Evolutionary conservation across 306 rosid species (phyloP).

Genomic region (Cotoneaster glaucophyllus): DNA sequence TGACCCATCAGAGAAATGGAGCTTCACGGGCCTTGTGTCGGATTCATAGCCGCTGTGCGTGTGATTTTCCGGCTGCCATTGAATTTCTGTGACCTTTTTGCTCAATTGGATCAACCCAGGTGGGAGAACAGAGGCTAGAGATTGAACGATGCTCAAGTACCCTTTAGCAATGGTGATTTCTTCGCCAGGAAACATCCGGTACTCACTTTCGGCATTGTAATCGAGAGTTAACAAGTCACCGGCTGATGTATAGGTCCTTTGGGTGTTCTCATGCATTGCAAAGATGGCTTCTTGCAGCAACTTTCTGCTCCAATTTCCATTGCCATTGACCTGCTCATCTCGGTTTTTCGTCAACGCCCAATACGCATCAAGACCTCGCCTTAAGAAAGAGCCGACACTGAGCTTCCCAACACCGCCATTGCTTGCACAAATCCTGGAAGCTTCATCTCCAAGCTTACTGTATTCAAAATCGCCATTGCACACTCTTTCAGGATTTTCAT

Average conservation of each 20-base stretch:
- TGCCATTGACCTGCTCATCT: constrained; percentile 35
- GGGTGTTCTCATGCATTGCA: constrained; percentile 65
- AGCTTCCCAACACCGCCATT: constrained; percentile 27
- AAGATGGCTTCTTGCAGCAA: constrained; percentile 65
- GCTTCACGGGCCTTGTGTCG: constrained; percentile 58
- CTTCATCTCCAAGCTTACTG: constrained; percentile 27
- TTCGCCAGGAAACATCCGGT: constrained; percentile 77
- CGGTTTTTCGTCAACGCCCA: constrained; percentile 34
- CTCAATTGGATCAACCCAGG: constrained; percentile 65
- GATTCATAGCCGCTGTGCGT: constrained; percentile 23
- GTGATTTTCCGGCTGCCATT: constrained; percentile 44
- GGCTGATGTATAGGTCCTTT: constrained; percentile 88
- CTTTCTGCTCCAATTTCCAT: constrained; percentile 55
- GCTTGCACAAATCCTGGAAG: constrained; percentile 12
- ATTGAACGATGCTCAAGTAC: constrained; percentile 58
- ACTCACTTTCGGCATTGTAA: constrained; percentile 76
- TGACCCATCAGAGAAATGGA: constrained; percentile 76
- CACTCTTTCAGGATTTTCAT: constrained; percentile 15
- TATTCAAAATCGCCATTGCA: constrained; percentile 15
- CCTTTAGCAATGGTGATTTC: constrained; percentile 92
- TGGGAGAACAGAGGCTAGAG: constrained; percentile 70
- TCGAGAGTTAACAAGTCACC: constrained; percentile 63
- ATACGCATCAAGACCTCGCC: constrained; percentile 55
- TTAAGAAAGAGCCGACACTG: constrained; percentile 67
- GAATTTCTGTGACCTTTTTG: constrained; percentile 53